These are phyloP conservation scores for Xerocomellus intermedius DNA, from an alignment of 768 basidiomycete species.

Conservation along the genomic window DNA sequence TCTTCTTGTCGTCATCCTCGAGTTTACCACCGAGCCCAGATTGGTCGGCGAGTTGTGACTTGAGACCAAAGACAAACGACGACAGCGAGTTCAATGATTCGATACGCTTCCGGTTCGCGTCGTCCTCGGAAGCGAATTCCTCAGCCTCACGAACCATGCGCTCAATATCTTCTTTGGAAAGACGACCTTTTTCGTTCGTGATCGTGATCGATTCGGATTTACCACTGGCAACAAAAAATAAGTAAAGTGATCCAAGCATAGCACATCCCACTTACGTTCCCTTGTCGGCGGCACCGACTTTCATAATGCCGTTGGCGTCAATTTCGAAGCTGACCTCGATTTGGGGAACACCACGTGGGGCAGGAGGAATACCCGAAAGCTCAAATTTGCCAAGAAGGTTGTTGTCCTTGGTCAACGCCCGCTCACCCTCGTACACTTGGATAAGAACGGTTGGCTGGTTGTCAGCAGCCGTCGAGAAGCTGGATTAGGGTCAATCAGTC, in stretches of 20 bases:
- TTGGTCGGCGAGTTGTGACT: slow-evolving; percentile 81
- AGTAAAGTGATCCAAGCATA: not conserved
- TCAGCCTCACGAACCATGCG: slow-evolving; percentile 95
- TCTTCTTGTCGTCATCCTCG: slow-evolving; percentile 79
- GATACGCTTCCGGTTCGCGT: slow-evolving; percentile 75
- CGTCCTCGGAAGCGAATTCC: slow-evolving; percentile 82
- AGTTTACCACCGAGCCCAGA: slow-evolving; percentile 92
- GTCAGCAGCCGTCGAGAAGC: slow-evolving; percentile 82
- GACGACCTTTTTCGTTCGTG: slow-evolving; percentile 94
- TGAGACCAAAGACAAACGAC: slow-evolving; percentile 81
- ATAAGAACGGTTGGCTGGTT: slow-evolving; percentile 95
- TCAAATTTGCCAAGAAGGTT: slow-evolving; percentile 98
- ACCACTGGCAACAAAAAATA: slow-evolving; percentile 43
- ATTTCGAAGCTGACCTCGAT: slow-evolving; percentile 97
- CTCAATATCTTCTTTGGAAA: slow-evolving; percentile 87
- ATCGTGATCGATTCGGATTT: slow-evolving; percentile 91
- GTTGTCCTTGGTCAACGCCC: slow-evolving; percentile 97
- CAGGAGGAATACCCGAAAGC: slow-evolving; percentile 87
- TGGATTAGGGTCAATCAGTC: slow-evolving; percentile 11
- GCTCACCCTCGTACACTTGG: slow-evolving; percentile 98
- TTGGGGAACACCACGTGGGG: slow-evolving; percentile 95
- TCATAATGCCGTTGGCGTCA: slow-evolving; percentile 94
- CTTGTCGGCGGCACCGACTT: slow-evolving; percentile 90
- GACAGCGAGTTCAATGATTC: slow-evolving; percentile 83
- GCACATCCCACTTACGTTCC: slow-evolving; percentile 61